Conservation (phyloP, 1,284 basidiomycete genomes). For the Melampsora larici-populina region DNA sequence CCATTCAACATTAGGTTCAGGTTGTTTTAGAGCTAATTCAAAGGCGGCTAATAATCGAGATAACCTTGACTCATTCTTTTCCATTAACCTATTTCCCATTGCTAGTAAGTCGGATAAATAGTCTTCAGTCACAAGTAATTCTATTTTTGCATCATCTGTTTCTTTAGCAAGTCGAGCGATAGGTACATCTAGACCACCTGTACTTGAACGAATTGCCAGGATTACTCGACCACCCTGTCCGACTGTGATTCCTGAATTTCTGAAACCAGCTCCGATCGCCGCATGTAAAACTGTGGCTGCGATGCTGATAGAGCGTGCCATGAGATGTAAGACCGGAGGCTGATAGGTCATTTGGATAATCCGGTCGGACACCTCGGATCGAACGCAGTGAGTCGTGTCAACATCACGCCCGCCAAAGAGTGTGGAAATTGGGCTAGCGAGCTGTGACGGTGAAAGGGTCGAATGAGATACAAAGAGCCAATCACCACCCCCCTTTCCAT, state of each 20-base stretch:
- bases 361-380: neutral
- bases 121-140: constrained; percentile 14
- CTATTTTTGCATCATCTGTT: neutral
- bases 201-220: constrained; percentile 28
- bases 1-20: constrained; percentile 5
- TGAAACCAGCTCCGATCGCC: constrained; percentile 21
- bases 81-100: constrained; percentile 17
- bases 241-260: constrained; percentile 37
- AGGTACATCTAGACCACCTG: constrained; percentile 38
- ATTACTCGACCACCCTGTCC: constrained; percentile 15
- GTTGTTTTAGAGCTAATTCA: neutral
- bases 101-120: constrained; percentile 15
- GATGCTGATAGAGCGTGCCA: constrained; percentile 9
- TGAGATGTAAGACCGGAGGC: constrained; percentile 27
- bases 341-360: constrained; percentile 37
- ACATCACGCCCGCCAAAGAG: constrained; percentile 3
- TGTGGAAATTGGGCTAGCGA: neutral
- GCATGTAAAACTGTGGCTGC: constrained; percentile 1
- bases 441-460: neutral
- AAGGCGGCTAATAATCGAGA: constrained; percentile 10
- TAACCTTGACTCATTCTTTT: constrained; percentile 9
- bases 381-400: neutral
- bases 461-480: constrained; percentile 38
- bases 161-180: constrained; percentile 13
- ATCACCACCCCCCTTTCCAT: constrained; percentile 37